Conservation (phyloP, 495 filamentous ascomycete genomes). For the Penicillium pancosmium region DNA sequence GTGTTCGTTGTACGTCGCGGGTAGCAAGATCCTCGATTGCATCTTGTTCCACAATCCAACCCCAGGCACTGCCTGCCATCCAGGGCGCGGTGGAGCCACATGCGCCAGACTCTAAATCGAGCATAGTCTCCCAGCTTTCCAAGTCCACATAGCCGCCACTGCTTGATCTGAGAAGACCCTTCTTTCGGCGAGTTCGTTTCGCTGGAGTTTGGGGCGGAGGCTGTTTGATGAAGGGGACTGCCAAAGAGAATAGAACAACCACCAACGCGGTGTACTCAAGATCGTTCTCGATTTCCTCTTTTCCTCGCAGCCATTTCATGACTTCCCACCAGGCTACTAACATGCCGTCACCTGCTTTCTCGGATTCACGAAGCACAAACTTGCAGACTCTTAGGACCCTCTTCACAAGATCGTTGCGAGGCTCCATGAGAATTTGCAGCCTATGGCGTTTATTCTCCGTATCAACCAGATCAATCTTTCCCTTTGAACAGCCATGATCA, state of each 20-base stretch:
- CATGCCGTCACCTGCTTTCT: conserved; percentile 63
- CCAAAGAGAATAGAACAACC: conserved; percentile 68
- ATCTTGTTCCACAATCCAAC: conserved; percentile 69
- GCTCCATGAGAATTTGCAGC: conserved; percentile 66
- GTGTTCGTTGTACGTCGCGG: conserved; percentile 20
- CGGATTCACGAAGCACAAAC: conserved; percentile 60
- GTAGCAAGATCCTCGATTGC: conserved; percentile 42
- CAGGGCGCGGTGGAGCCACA: conserved; percentile 61
- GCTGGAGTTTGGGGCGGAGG: conserved; percentile 36
- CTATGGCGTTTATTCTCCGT: conserved; percentile 62
- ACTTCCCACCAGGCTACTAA: conserved; percentile 76
- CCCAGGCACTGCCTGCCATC: conserved; percentile 70
- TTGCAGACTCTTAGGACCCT: conserved; percentile 62
- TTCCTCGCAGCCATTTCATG: conserved; percentile 64
- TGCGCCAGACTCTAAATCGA: conserved; percentile 57
- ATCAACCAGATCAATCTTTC: conserved; percentile 67
- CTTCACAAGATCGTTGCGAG: conserved; percentile 60
- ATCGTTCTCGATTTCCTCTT: conserved; percentile 54
- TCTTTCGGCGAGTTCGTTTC: conserved; percentile 50
- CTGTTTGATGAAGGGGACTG: conserved; percentile 51
- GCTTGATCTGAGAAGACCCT: conserved; percentile 59
- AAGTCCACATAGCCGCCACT: conserved; percentile 58
- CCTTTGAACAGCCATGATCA: conserved; percentile 49
- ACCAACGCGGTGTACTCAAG: conserved; percentile 80
- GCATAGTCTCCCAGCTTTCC: conserved; percentile 66